Conservation (phyloP, 2,329 filamentous ascomycete species). For the Hymenoscyphus linearis region DNA sequence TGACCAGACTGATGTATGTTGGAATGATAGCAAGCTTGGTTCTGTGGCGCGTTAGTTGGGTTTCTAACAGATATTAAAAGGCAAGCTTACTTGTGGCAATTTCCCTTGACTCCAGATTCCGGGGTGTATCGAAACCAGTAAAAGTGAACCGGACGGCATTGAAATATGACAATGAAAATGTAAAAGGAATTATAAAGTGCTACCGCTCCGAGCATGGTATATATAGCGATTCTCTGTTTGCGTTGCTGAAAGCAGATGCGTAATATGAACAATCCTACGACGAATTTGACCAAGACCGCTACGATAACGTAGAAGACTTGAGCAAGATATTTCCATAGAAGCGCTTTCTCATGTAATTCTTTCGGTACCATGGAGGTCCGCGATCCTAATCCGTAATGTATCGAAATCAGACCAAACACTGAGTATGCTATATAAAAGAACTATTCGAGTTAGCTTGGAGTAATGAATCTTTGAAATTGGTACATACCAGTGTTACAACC, state of each 20-base stretch:
- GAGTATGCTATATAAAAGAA: constrained; percentile 14
- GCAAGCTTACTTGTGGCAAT: constrained; percentile 21
- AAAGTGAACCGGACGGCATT: constrained; percentile 32
- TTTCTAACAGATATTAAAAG: too few species aligned
- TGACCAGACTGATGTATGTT: constrained; percentile 34
- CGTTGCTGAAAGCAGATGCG: constrained; percentile 26
- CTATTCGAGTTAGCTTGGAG: neutral
- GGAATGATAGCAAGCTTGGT: constrained; percentile 25
- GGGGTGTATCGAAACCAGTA: constrained; percentile 32
- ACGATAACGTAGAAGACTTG: constrained; percentile 33
- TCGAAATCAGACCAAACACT: constrained; percentile 9
- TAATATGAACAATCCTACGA: constrained; percentile 33
- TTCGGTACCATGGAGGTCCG: constrained; percentile 11
- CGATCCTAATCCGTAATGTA: constrained; percentile 16
- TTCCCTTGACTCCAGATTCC: constrained; percentile 20
- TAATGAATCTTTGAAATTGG: too few species aligned
- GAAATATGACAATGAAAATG: constrained; percentile 33
- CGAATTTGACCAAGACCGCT: constrained; percentile 33
- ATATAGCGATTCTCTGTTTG: constrained; percentile 29
- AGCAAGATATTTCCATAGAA: constrained; percentile 28
- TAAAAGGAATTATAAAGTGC: constrained; percentile 33
- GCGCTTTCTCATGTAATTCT: constrained; percentile 8
- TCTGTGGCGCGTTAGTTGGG: too few species aligned
- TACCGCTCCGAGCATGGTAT: constrained; percentile 28
- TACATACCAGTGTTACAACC: constrained; percentile 35